These are phyloP conservation scores for Lentinus tigrinus DNA, from an alignment of 768 basidiomycete genomes.

Conservation along the genomic window DNA sequence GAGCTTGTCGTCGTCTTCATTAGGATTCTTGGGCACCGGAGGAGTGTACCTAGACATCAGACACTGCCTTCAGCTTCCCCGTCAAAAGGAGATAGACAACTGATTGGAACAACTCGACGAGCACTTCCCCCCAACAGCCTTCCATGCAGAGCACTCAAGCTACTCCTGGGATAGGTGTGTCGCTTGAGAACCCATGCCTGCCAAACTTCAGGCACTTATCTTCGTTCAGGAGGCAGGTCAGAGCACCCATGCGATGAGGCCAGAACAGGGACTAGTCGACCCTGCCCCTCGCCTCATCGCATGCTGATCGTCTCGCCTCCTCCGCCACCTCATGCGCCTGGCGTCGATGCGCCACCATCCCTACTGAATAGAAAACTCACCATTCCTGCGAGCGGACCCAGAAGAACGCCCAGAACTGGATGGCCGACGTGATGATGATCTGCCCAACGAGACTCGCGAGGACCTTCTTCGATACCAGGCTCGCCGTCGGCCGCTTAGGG, in stretches of 20 bases:
- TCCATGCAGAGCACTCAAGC: no score
- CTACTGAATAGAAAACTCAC: conserved; percentile 47
- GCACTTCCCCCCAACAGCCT: background rate
- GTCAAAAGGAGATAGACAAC: background rate
- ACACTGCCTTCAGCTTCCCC: background rate
- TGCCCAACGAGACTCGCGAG: conserved; percentile 92
- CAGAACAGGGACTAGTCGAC: no score
- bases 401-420: conserved; percentile 86
- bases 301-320: no score
- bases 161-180: no score
- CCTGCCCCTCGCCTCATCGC: background rate
- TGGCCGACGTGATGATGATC: conserved; percentile 76
- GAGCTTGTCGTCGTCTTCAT: conserved; percentile 60
- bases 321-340: background rate
- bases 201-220: no score
- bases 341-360: no score
- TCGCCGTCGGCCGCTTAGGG: conserved; percentile 91
- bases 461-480: conserved; percentile 93
- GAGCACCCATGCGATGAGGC: no score
- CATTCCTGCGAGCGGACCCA: conserved; percentile 87
- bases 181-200: no score
- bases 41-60: conserved; percentile 65
- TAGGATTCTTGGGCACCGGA: conserved; percentile 49
- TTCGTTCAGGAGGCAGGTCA: no score
- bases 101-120: conserved; percentile 1